Base-by-base conservation (phyloP, 192 early-diverging fungal species). In the Coemansia aciculifera region DNA sequence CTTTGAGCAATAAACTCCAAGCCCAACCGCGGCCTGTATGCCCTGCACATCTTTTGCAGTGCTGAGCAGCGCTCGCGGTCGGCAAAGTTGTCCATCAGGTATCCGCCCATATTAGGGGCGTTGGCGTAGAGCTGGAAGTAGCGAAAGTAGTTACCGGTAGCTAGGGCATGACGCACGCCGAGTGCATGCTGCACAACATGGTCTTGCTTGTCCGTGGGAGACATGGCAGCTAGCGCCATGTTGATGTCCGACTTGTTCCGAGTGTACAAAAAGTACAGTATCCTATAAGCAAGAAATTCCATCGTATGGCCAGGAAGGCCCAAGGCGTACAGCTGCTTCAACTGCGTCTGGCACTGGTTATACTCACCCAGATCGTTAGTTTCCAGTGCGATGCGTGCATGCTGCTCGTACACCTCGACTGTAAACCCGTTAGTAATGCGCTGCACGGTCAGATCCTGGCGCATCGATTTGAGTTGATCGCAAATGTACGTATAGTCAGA, bases 361-460 rank as follows among this genome's bases (percentile, higher is more conserved):
- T 90, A 99, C 85, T 99, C 97, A 70, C 96, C 96, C 24, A 99
- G 84, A 71, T 99, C 97, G 48, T 91, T 91, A 83, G 92, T 95
- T 78, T 98, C 97, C 49, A 99, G 73, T 12, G 97, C 97, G 67
- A 99, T 98, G 46, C 97, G 81, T 17, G 94, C 96, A 83, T 99
- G 94, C 17, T 85, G 87, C 77, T 99, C 96, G 77, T 99, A 99
- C 2, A 98, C 96, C 54, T 87, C 83, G 9, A 95, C 94, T 7
- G 97, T 96, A 72, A 99, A 96, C 15, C 90, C 90, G 72, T 95
- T 96, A 51, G 91, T 87, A 40, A 99, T 95, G 46, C 90, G 85
- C 87, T 99, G 97, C 38, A 93, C 97, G 10, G 94, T 97, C 68
- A 99, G 84, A 73, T 99, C 97, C 68, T 99, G 97, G 27, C 97